These are phyloP conservation scores for Irineochytrium annulatum DNA, from an alignment of 192 early-diverging fungal genomes.

Conservation along the genomic window DNA sequence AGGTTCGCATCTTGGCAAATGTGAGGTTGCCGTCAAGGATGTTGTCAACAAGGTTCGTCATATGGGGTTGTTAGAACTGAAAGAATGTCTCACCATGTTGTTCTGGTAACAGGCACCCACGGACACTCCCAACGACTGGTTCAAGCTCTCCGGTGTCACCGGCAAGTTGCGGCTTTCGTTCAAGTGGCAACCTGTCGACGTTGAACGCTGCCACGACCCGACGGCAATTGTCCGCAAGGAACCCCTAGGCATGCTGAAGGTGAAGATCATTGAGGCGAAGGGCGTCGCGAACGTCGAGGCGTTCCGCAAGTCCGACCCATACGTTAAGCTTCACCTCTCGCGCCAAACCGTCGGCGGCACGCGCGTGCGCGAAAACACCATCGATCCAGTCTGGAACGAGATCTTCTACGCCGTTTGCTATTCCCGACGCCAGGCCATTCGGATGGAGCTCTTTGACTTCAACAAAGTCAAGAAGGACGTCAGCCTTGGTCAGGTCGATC, in stretches of 20 bases:
- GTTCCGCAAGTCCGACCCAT: constrained; percentile 84
- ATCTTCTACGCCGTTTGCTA: constrained; percentile 80
- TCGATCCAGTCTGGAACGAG: constrained; percentile 93
- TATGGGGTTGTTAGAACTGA: constrained; percentile 6
- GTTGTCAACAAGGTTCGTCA: constrained; percentile 36
- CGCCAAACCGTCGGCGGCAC: constrained; percentile 67
- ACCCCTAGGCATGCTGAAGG: constrained; percentile 74
- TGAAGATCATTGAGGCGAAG: constrained; percentile 70
- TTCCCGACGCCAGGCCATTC: constrained; percentile 66
- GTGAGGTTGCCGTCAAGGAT: constrained; percentile 31
- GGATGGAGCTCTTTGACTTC: constrained; percentile 81
- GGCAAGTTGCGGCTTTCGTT: constrained; percentile 61
- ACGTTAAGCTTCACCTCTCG: constrained; percentile 67
- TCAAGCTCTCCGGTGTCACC: constrained; percentile 41
- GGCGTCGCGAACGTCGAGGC: constrained; percentile 82
- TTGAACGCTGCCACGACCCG: constrained; percentile 55
- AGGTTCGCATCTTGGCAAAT: constrained; percentile 44
- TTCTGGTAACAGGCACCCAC: no score
- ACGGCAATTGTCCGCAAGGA: constrained; percentile 37
- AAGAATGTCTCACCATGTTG: constrained; percentile 20
- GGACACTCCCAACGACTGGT: constrained; percentile 55
- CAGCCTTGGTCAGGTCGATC: constrained; percentile 66
- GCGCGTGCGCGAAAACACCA: constrained; percentile 72
- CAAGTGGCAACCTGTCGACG: constrained; percentile 78
- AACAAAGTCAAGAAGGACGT: constrained; percentile 84